Conservation (phyloP, 116 monocot genomes). For the Posidonia oceanica region DNA sequence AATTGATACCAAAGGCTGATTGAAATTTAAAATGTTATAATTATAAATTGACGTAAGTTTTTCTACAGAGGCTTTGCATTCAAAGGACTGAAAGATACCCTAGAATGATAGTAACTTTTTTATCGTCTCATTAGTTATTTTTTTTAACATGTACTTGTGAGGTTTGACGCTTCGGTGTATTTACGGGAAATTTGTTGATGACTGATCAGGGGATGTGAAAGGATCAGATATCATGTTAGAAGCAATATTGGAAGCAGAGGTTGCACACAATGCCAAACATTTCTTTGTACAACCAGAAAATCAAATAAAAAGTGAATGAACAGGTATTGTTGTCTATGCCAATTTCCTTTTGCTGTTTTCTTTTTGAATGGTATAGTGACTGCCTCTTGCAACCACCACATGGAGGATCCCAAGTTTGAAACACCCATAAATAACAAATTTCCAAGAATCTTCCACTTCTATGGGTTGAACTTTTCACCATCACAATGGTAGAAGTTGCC, state of each 20-base stretch:
- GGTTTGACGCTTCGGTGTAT: background rate
- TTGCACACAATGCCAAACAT: constrained; percentile 54
- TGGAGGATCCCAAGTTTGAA: no score
- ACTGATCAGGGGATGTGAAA: constrained; percentile 31
- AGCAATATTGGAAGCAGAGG: constrained; percentile 81
- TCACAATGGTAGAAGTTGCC: no score
- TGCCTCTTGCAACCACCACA: no score
- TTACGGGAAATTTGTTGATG: constrained; percentile 1
- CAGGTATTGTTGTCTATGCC: constrained; percentile 4
- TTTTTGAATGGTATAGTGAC: no score
- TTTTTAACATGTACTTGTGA: background rate
- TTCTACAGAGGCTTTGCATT: no score
- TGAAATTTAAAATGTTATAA: no score
- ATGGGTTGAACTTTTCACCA: no score
- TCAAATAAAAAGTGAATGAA: constrained; percentile 34
- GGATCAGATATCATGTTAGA: constrained; percentile 81
- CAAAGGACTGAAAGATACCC: no score
- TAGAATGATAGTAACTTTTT: background rate
- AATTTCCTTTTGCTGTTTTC: background rate
- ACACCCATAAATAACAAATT: no score
- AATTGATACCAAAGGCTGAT: no score
- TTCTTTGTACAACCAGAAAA: constrained; percentile 70
- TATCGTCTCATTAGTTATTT: background rate
- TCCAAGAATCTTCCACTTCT: no score
- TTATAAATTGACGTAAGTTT: no score